A percentile compares a stretch with the other conserved stretches of the same genome.
These are phyloP conservation scores for Fusarium proliferatum DNA, from an alignment of 2,329 filamentous ascomycete genomes.

Conservation along the genomic window DNA sequence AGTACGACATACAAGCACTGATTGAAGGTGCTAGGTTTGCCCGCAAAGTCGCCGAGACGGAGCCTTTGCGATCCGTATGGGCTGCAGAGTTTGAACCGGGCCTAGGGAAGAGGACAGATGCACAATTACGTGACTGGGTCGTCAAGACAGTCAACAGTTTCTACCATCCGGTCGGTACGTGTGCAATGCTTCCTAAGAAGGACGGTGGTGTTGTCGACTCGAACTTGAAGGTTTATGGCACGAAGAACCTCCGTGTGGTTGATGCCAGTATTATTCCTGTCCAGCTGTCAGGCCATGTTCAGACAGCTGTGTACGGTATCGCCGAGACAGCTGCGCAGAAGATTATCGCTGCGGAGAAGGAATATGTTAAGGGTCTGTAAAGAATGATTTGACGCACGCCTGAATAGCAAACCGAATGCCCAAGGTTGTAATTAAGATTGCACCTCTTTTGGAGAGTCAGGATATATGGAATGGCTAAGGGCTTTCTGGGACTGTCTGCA, in stretches of 20 bases:
- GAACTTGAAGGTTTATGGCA: not conserved
- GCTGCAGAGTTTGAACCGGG: not conserved
- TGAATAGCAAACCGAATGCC: no score
- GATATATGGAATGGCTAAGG: accelerated
- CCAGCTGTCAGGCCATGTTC: not conserved
- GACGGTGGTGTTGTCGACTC: not conserved
- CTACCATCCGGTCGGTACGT: not conserved
- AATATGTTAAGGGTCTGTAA: accelerated
- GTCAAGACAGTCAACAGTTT: not conserved
- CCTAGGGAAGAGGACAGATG: not conserved
- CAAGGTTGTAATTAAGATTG: not conserved
- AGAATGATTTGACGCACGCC: accelerated
- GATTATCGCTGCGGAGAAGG: not conserved
- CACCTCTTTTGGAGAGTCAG: accelerated
- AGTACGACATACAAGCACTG: not conserved
- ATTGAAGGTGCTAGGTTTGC: not conserved
- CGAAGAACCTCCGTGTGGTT: not conserved
- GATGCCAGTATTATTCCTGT: not conserved
- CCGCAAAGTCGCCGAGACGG: not conserved
- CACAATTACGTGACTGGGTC: not conserved
- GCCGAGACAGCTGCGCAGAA: not conserved
- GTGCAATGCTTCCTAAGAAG: not conserved
- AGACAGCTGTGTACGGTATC: not conserved
- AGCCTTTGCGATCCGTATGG: not conserved
- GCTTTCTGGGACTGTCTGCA: accelerated